These are phyloP conservation scores for Colletotrichum sp. DNA, from an alignment of 2,329 filamentous ascomycete species.

Conservation along the genomic window DNA sequence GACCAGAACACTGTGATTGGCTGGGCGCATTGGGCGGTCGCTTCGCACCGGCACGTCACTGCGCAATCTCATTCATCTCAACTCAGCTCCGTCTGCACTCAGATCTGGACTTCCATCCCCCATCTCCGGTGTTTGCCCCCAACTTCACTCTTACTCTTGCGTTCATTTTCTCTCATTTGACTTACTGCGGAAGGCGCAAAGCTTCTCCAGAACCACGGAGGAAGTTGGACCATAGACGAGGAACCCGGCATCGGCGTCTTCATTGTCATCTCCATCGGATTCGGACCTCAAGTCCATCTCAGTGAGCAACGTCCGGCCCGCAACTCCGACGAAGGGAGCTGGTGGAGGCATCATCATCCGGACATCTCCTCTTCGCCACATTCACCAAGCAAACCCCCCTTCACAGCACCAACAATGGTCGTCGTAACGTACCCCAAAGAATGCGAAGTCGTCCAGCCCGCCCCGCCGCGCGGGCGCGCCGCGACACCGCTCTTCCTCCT, in stretches of 20 bases:
- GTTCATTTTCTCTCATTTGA: neutral
- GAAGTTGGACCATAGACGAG: neutral
- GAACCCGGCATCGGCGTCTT: neutral
- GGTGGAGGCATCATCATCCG: neutral
- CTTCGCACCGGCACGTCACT: neutral
- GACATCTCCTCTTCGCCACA: neutral
- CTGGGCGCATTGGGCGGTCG: neutral
- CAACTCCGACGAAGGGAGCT: neutral
- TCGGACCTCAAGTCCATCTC: neutral
- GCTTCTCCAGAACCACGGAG: neutral
- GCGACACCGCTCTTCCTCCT: slow-evolving; percentile 58
- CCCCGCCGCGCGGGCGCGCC: neutral
- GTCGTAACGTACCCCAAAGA: neutral
- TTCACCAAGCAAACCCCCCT: neutral
- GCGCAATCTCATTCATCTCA: neutral
- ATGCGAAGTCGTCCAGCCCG: slow-evolving; percentile 20
- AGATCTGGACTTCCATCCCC: neutral
- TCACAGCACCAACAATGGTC: neutral
- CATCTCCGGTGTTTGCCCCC: neutral
- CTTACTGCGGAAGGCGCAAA: neutral
- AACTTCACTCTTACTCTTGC: neutral
- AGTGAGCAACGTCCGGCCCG: neutral
- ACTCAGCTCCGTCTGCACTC: neutral
- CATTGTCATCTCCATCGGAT: neutral
- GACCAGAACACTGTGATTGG: neutral